Conservation (phyloP, 495 filamentous ascomycete species). For the Penicillium coffeae region DNA sequence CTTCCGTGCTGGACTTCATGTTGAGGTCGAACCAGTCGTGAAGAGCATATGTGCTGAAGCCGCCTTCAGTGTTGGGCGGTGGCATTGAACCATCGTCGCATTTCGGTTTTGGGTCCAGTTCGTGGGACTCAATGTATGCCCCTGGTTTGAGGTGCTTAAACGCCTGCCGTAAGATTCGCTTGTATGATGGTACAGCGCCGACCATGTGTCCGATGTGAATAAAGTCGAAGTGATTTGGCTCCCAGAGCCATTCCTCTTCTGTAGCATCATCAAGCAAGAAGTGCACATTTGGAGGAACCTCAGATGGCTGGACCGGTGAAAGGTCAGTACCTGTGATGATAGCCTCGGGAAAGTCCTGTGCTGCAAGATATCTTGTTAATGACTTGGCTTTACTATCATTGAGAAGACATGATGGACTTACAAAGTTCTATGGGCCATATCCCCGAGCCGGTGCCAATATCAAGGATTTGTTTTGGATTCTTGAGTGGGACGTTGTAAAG, state of each 20-base stretch:
- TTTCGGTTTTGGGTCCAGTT: slow-evolving; percentile 50
- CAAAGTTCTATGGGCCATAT: slow-evolving; percentile 68
- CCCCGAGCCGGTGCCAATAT: slow-evolving; percentile 67
- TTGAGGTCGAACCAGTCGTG: slow-evolving; percentile 52
- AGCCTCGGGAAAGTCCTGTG: slow-evolving; percentile 50
- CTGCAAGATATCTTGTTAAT: slow-evolving; percentile 14
- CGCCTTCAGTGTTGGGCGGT: slow-evolving; percentile 34
- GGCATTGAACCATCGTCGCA: slow-evolving; percentile 63
- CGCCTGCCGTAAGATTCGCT: slow-evolving; percentile 37
- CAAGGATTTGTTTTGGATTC: slow-evolving; percentile 56
- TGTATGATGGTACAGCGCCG: slow-evolving; percentile 37
- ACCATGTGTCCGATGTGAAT: slow-evolving; percentile 46
- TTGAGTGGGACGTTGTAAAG: slow-evolving; percentile 57
- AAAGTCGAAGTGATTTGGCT: slow-evolving; percentile 42
- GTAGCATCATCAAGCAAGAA: slow-evolving; percentile 57
- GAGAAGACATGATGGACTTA: slow-evolving; percentile 20
- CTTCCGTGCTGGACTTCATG: slow-evolving; percentile 40
- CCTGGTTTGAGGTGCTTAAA: slow-evolving; percentile 55
- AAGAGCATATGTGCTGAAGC: slow-evolving; percentile 39
- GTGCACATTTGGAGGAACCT: slow-evolving; percentile 53
- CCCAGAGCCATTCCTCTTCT: slow-evolving; percentile 49
- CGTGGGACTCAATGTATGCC: slow-evolving; percentile 64
- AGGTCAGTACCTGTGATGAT: slow-evolving; percentile 61
- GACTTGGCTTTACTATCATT: not conserved
- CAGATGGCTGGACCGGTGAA: slow-evolving; percentile 58